These are phyloP conservation scores for Sarocladium strictum DNA, from an alignment of 2,329 filamentous ascomycete species.

Conservation along the genomic window DNA sequence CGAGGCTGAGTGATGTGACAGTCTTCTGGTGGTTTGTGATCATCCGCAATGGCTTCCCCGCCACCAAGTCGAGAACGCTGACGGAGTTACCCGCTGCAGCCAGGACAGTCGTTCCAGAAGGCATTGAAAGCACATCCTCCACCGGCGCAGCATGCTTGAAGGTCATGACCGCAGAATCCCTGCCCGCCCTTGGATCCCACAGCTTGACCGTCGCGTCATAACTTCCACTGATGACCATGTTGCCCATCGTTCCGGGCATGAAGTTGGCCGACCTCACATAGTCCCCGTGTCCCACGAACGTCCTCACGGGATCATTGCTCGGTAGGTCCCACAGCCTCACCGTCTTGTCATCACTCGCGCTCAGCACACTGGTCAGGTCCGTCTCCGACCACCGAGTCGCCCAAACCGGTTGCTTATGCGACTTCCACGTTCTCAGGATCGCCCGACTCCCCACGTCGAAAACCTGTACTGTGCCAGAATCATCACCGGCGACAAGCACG, in stretches of 20 bases:
- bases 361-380: constrained; percentile 83
- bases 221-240: constrained; percentile 80
- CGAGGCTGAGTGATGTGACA: constrained; percentile 79
- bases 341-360: constrained; percentile 85
- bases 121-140: constrained; percentile 81
- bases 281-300: constrained; percentile 81
- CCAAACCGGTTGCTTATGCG: constrained; percentile 93
- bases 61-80: constrained; percentile 86
- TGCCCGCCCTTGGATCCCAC: constrained; percentile 81
- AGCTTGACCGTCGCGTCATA: constrained; percentile 92
- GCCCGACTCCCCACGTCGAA: constrained; percentile 86
- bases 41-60: constrained; percentile 78
- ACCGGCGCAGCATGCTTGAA: constrained; percentile 92
- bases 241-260: constrained; percentile 67
- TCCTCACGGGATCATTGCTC: constrained; percentile 66
- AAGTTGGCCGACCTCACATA: constrained; percentile 87
- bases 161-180: constrained; percentile 67
- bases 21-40: constrained; percentile 97
- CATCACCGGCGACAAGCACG: constrained; percentile 85
- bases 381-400: constrained; percentile 84
- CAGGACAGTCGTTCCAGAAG: constrained; percentile 78
- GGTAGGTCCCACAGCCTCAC: constrained; percentile 93
- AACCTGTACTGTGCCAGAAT: constrained; percentile 86
- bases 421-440: constrained; percentile 90
- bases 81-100: constrained; percentile 82